Evolutionary conservation across 116 monocot species (phyloP), one percentile per base, ranked within the genome.

Genomic region (Cymodocea nodosa): DNA sequence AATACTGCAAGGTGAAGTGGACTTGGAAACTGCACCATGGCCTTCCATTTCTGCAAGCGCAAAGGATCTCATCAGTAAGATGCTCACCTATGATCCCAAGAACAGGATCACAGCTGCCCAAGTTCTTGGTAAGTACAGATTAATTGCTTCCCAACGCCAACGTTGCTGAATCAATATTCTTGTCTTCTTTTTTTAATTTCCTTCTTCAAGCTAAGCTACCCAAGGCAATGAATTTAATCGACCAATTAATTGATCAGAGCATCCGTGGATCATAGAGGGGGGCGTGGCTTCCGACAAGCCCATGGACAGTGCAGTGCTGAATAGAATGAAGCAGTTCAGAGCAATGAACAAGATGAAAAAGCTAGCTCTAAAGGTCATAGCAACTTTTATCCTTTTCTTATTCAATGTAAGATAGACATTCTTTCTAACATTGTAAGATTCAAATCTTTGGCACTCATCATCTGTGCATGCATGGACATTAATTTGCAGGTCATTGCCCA

Each of bases 291-390:
- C 87, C 1, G 72, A 75, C 73, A 87, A 78, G 44, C 83, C 83
- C 18, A 80, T 87, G 13, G 70, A 80, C 54, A 87, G 81, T 50
- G 87, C 83, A 56, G 83, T 87, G 22, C 76, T 80, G 16, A 56
- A 18, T 20, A 73, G 87, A 71, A 78, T 87, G 87, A 87, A 77
- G 71, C 87, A 87, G 59, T 83, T 83, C 83, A 80, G 81, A 40
- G 87, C 83, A 18, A 87, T 80, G 83, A 87, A 83, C 81, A 87
- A 87, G 72, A 39, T 87, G 14, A 87, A 87, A 76, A 84, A 79
- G 68, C 73, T 84, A 1, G 84, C 87, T 9, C 52, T 87, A 18
- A 84, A 84, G 78, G 87, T 87, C 2, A 56, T 1, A n/a, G n/a
- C n/a, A n/a, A n/a, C n/a, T n/a, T n/a, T n/a, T n/a, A n/a, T n/a